Percentiles rank a stretch among this genome's conserved stretches.
Evolutionary conservation across 2,329 filamentous ascomycete genomes (phyloP).

Genomic region (Cryphonectria parasitica): DNA sequence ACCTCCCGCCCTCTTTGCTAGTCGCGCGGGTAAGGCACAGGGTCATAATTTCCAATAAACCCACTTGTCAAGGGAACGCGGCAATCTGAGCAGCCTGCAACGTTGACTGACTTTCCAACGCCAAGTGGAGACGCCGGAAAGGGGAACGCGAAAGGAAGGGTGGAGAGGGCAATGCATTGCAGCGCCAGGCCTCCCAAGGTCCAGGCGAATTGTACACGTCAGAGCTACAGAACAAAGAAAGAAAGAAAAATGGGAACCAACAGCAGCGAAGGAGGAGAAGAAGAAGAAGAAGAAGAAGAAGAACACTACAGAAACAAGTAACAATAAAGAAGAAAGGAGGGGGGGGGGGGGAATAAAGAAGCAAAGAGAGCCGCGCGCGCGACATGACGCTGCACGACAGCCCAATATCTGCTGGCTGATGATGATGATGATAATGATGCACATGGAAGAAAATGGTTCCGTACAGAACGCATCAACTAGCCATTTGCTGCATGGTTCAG

Average conservation of each 20-base stretch:
- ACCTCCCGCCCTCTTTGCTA: constrained; percentile 9
- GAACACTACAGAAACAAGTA: not conserved
- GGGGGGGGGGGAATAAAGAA: constrained; percentile 14
- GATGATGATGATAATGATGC: not conserved
- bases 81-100: constrained; percentile 17
- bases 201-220: constrained; percentile 33
- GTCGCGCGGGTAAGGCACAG: constrained; percentile 27
- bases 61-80: constrained; percentile 14
- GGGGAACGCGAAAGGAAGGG: constrained; percentile 8
- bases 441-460: not conserved
- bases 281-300: not conserved
- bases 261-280: constrained; percentile 6
- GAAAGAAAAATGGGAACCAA: not conserved
- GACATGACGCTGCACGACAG: constrained; percentile 16
- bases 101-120: not conserved
- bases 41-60: constrained; percentile 13
- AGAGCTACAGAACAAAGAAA: constrained; percentile 31
- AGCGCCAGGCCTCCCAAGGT: not conserved
- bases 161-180: constrained; percentile 3
- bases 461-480: not conserved
- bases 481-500: constrained; percentile 3
- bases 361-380: constrained; percentile 15
- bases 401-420: not conserved
- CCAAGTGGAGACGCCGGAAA: constrained; percentile 16
- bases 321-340: not conserved